Conservation (phyloP, 768 basidiomycete species). For the Pisolithus orientalis region DNA sequence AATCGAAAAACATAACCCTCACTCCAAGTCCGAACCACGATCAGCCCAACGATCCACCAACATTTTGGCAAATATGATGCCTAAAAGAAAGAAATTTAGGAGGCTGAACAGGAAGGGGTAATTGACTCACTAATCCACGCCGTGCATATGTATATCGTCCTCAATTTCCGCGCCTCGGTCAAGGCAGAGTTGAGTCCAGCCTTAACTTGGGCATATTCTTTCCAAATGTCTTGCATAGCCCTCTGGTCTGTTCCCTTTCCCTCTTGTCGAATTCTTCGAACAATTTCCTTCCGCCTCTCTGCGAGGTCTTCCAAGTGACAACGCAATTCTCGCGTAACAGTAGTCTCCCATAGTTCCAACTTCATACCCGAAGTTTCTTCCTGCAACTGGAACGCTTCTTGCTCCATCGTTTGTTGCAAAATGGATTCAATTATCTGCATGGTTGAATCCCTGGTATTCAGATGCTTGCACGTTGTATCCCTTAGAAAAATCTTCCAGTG, state of each 20-base stretch:
- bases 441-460: slow-evolving; percentile 7
- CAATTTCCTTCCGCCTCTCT: slow-evolving; percentile 3
- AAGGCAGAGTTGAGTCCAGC: neutral
- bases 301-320: slow-evolving; percentile 5
- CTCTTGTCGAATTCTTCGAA: slow-evolving; percentile 7
- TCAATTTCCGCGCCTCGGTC: neutral
- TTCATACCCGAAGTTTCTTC: slow-evolving; percentile 4
- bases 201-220: slow-evolving; percentile 1
- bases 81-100: too few species aligned
- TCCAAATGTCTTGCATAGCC: slow-evolving; percentile 3
- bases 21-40: too few species aligned
- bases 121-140: too few species aligned
- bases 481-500: slow-evolving; percentile 3
- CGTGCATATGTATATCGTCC: neutral
- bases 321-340: slow-evolving; percentile 5
- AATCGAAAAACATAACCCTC: too few species aligned
- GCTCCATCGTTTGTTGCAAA: neutral
- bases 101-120: too few species aligned
- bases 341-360: slow-evolving; percentile 9
- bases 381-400: slow-evolving; percentile 5
- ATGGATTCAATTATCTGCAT: slow-evolving; percentile 5
- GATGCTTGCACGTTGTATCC: slow-evolving; percentile 1
- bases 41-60: too few species aligned
- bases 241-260: neutral
- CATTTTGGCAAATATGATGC: too few species aligned